Evolutionary conservation across 441 rosid species (phyloP).

Genomic region (Populus hybrid): DNA sequence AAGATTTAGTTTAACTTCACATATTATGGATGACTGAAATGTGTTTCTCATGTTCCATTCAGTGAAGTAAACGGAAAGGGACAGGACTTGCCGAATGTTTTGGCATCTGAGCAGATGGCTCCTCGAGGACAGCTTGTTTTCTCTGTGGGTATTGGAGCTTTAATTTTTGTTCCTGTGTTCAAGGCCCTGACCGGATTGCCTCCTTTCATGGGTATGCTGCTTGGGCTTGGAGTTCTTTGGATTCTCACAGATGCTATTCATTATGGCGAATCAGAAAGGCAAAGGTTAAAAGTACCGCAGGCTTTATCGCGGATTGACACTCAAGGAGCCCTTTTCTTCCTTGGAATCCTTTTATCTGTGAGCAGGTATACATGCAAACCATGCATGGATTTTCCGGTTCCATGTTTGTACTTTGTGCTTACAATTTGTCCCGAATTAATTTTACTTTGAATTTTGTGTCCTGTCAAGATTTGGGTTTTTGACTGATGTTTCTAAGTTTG

Average conservation of each 20-base stretch:
- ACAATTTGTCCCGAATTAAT: neutral
- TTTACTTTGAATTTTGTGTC: neutral
- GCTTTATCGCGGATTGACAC: slow-evolving; percentile 93
- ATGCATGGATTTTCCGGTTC: neutral
- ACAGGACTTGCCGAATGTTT: slow-evolving; percentile 49
- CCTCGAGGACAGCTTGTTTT: slow-evolving; percentile 89
- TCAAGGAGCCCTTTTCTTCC: slow-evolving; percentile 90
- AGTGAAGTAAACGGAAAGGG: slow-evolving; percentile 90
- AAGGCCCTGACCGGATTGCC: slow-evolving; percentile 93
- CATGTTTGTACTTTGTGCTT: neutral
- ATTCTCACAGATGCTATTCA: slow-evolving; percentile 96
- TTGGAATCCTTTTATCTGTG: slow-evolving; percentile 86
- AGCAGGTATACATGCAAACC: slow-evolving; percentile 53
- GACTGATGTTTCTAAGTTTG: neutral
- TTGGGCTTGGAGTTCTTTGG: slow-evolving; percentile 98
- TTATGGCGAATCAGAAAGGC: slow-evolving; percentile 88
- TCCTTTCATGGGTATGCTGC: slow-evolving; percentile 91
- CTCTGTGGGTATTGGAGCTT: slow-evolving; percentile 78
- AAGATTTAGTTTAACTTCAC: slow-evolving; percentile 9
- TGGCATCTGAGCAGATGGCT: slow-evolving; percentile 91
- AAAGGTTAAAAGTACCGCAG: slow-evolving; percentile 85
- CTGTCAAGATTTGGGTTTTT: neutral
- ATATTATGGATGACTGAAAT: slow-evolving; percentile 21
- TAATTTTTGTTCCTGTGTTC: slow-evolving; percentile 89
- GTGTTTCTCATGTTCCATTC: slow-evolving; percentile 31